These are phyloP conservation scores for Pseudozyma tsukubaensis DNA, from an alignment of 1,284 basidiomycete species.

Conservation along the genomic window DNA sequence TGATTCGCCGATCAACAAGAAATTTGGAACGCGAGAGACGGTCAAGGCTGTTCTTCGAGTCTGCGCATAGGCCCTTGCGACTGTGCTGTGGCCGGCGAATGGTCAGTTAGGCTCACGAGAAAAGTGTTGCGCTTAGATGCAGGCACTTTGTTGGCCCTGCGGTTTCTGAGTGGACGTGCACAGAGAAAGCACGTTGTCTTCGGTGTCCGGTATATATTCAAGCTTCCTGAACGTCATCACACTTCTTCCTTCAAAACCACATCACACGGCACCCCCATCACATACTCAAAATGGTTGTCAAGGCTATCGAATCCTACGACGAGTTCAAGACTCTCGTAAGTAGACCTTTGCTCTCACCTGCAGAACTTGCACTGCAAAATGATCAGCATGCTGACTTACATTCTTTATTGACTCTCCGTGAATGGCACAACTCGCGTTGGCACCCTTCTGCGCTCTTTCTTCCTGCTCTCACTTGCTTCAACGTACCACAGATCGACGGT, in stretches of 20 bases:
- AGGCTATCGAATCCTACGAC: constrained; percentile 72
- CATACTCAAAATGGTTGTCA: constrained; percentile 69
- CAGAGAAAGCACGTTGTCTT: neutral
- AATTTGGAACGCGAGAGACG: constrained; percentile 15
- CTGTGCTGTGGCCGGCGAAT: neutral
- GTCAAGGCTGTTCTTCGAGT: neutral
- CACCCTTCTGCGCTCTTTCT: neutral
- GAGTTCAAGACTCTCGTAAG: constrained; percentile 74
- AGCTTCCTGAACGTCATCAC: neutral
- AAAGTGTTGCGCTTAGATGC: neutral
- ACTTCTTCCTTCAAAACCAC: neutral
- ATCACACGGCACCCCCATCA: neutral
- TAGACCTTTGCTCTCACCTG: constrained; percentile 3
- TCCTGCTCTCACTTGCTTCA: constrained; percentile 2
- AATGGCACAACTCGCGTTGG: neutral
- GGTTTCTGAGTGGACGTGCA: neutral
- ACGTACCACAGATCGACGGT: constrained; percentile 70
- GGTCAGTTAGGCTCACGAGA: neutral
- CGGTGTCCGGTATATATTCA: neutral
- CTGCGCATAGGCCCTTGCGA: no score
- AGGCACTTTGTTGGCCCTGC: neutral
- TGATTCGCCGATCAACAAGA: constrained; percentile 13
- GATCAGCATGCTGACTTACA: constrained; percentile 3
- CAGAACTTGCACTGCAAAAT: no score
- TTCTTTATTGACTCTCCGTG: neutral